Conservation (phyloP, 169 alveolate genomes). For the Neospora caninum region DNA sequence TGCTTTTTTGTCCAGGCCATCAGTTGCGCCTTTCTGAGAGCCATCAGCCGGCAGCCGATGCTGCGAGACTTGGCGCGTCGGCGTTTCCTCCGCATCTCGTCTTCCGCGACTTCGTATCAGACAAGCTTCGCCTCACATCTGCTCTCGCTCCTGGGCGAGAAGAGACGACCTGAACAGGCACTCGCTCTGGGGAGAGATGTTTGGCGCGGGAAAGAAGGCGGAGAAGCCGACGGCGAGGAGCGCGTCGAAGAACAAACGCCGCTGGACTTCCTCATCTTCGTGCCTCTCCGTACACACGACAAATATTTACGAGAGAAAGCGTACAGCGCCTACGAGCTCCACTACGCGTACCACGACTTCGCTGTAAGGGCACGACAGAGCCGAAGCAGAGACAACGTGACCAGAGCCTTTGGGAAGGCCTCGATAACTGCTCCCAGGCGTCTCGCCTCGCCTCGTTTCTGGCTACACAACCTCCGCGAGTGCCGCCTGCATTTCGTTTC, state of each 20-base stretch:
- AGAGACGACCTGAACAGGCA: background rate
- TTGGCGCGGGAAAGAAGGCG: background rate
- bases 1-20: conserved; percentile 11
- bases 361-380: background rate
- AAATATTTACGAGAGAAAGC: background rate
- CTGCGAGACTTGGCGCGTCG: conserved; percentile 55
- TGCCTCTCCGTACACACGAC: conserved; percentile 16
- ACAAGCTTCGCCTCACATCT: background rate
- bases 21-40: conserved; percentile 48
- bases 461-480: too few relatives aligned
- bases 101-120: background rate
- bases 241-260: conserved; percentile 24
- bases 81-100: conserved; percentile 36
- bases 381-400: background rate
- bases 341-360: conserved; percentile 21
- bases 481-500: too few relatives aligned
- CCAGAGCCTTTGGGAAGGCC: too few relatives aligned
- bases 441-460: too few relatives aligned
- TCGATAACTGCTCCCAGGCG: too few relatives aligned
- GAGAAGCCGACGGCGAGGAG: background rate
- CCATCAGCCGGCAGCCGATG: conserved; percentile 25
- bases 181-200: background rate
- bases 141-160: too few relatives aligned
- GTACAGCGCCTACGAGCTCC: conserved; percentile 24
- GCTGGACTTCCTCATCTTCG: background rate